Evolutionary conservation across 1,139 yeast species (phyloP), one percentile per base, ranked within the genome.

Genomic region (Hansenula sp.): DNA sequence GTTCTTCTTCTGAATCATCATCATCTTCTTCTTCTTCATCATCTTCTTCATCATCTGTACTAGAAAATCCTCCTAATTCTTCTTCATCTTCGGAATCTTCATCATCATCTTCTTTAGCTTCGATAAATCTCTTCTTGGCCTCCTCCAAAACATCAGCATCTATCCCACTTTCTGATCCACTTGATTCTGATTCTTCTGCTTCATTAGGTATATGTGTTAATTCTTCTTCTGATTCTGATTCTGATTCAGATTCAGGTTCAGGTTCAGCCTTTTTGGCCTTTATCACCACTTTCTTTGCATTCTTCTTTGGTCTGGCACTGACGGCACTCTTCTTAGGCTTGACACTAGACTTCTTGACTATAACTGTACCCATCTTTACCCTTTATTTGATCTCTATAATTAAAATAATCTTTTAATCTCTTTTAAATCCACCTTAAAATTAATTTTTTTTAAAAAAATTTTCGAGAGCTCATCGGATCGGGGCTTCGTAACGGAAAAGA

Each of bases 11-110:
- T 56, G 54, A 55, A 17, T 45, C 43, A 5, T 44, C 52, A 6
- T 49, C 61, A 19, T 53, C 62, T 14, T 57, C 64, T 25, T 60
- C 67, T 28, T 57, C 64, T 11, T 57, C 60, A 20, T 50, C 57
- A 21, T 48, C 26, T 19, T 32, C 51, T 18, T 56, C 57, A 36
- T 53, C 54, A 26, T 44, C 56, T 13, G 43, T 41, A 47, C 43
- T 44, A 13, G 58, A 52, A 29, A 62, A 52, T 7, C 65, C 68
- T 39, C 55, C 68, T 25, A 61, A 47, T 8, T 58, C 61, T 30
- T 52, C 51, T 3, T 58, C 62, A n/a, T n/a, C n/a, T 27, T 45
- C 46, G 9, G 39, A 46, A 16, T 50, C 55, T 29, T 45, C 57
- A 32, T 55, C 60, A 11, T 44, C 54, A 16, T 51, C 53, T 44